A percentile compares a stretch with the other conserved stretches of the same genome.
These are phyloP conservation scores for Parastagonospora avenae DNA, from an alignment of 2,329 filamentous ascomycete genomes.

Conservation along the genomic window DNA sequence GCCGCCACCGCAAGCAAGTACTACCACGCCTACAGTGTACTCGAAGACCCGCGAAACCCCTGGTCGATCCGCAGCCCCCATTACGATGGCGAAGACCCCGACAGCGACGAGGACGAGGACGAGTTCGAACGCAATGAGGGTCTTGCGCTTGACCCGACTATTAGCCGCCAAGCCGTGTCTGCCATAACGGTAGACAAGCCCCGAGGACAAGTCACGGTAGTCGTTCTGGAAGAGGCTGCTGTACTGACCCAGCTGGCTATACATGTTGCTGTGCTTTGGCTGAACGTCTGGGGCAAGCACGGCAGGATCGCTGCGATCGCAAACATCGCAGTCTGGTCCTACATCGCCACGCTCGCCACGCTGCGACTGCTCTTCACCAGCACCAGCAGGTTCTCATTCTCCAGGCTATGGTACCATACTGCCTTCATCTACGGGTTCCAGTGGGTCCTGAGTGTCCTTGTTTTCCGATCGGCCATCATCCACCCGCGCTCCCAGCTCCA, in stretches of 20 bases:
- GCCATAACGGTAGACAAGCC: constrained; percentile 76
- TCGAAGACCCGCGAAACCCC: constrained; percentile 54
- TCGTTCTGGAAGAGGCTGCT: constrained; percentile 75
- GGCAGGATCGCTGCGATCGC: constrained; percentile 67
- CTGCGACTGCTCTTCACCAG: constrained; percentile 71
- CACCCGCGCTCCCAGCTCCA: constrained; percentile 70
- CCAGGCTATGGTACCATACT: constrained; percentile 90
- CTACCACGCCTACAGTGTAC: constrained; percentile 62
- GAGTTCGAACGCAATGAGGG: constrained; percentile 64
- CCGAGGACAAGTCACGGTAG: constrained; percentile 70
- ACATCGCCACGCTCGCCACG: constrained; percentile 74
- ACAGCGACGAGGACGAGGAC: constrained; percentile 61
- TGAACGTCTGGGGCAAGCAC: constrained; percentile 63
- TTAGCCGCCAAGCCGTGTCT: constrained; percentile 55
- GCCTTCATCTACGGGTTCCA: constrained; percentile 79
- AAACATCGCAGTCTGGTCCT: constrained; percentile 77
- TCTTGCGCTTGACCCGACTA: constrained; percentile 61
- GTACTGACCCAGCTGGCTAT: constrained; percentile 73
- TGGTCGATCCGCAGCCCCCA: constrained; percentile 41
- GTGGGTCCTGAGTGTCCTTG: constrained; percentile 76
- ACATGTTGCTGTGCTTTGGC: constrained; percentile 68
- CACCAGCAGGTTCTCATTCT: constrained; percentile 66
- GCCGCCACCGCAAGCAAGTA: constrained; percentile 60
- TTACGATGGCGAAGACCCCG: constrained; percentile 45
- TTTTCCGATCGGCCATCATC: constrained; percentile 86